Conservation (phyloP, 805 yeast genomes). For the Zygoascus tannicola region DNA sequence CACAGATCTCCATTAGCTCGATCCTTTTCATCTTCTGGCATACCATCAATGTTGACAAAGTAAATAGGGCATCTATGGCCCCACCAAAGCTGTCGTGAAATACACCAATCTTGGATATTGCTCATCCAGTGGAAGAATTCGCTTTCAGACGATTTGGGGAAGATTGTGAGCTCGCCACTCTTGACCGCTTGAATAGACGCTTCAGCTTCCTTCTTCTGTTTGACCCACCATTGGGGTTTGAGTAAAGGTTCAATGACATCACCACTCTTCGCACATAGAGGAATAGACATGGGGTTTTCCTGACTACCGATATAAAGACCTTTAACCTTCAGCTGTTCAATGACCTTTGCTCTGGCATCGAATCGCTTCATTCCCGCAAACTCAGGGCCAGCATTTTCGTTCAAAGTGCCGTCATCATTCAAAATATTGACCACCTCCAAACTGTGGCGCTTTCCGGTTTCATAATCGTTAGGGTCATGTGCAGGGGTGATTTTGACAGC, state of each 20-base stretch:
- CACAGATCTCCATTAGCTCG: constrained; percentile 65
- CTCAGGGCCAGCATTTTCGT: constrained; percentile 80
- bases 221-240: constrained; percentile 99
- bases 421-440: constrained; percentile 82
- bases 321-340: constrained; percentile 63
- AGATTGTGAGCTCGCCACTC: constrained; percentile 67
- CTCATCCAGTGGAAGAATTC: constrained; percentile 95
- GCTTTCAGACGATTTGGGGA: constrained; percentile 82
- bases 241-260: constrained; percentile 93
- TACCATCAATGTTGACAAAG: constrained; percentile 71
- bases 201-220: constrained; percentile 79
- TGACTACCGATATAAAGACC: constrained; percentile 75
- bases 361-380: constrained; percentile 89
- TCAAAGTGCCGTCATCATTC: constrained; percentile 86
- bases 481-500: constrained; percentile 99
- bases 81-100: constrained; percentile 91
- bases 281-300: constrained; percentile 94
- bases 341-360: constrained; percentile 81
- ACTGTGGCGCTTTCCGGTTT: constrained; percentile 88
- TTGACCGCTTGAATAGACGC: constrained; percentile 80
- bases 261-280: constrained; percentile 91
- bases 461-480: constrained; percentile 95
- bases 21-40: constrained; percentile 44
- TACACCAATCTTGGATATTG: constrained; percentile 98
- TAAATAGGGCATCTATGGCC: constrained; percentile 98